A percentile compares a stretch with the other conserved stretches of the same genome.
Conservation (phyloP, 1,284 basidiomycete genomes). For the Rugiboletus extremiorientalis region DNA sequence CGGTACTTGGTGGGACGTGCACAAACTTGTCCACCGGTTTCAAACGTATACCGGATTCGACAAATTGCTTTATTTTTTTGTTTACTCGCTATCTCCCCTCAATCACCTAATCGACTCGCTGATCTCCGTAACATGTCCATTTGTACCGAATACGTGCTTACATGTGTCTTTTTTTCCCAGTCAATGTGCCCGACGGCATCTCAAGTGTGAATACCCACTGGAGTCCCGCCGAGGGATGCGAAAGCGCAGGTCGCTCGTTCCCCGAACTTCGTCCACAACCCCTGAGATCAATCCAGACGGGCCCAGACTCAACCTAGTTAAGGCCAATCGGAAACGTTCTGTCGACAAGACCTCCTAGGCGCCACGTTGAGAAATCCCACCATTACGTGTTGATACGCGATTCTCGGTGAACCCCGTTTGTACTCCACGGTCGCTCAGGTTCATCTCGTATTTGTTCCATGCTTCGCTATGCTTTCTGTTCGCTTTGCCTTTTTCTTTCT, state of each 20-base stretch:
- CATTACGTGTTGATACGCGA: conserved; percentile 7
- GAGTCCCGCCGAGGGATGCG: conserved; percentile 60
- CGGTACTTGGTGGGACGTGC: not conserved
- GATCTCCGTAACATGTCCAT: conserved; percentile 18
- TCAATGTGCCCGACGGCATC: conserved; percentile 58
- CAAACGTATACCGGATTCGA: conserved; percentile 7
- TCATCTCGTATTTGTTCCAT: conserved; percentile 13
- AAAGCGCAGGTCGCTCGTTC: conserved; percentile 44
- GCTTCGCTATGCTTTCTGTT: conserved; percentile 18
- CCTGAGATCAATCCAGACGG: conserved; percentile 27
- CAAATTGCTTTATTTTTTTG: not conserved
- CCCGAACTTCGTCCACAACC: conserved; percentile 25
- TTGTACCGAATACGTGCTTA: conserved; percentile 16
- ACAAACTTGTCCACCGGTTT: conserved; percentile 11
- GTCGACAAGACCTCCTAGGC: conserved; percentile 26
- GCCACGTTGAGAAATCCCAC: not conserved
- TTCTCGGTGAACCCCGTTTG: conserved; percentile 4
- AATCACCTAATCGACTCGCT: conserved; percentile 22
- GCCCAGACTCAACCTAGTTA: conserved; percentile 19
- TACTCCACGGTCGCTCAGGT: not conserved
- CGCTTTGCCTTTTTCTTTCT: conserved; percentile 10
- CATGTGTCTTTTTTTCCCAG: conserved; percentile 36
- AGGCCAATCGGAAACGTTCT: conserved; percentile 30
- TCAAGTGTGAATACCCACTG: conserved; percentile 58
- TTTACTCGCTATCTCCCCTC: conserved; percentile 15